A percentile compares a stretch with the other conserved stretches of the same genome.
Conservation (phyloP, 306 rosid genomes). For the Quercus suber region DNA sequence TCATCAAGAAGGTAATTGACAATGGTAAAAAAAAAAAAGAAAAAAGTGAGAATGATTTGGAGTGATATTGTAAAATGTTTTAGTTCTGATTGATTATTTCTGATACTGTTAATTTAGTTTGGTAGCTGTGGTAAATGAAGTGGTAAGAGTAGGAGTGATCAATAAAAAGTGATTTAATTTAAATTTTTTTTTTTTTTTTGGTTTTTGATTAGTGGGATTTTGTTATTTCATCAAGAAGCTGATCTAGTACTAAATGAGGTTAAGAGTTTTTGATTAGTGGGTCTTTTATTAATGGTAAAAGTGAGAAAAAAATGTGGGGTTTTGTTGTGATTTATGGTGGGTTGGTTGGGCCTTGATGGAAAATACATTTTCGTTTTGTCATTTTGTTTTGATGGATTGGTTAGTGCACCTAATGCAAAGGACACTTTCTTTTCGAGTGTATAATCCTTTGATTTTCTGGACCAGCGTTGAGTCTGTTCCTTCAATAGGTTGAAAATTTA, state of each 20-base stretch:
- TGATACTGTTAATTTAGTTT: background rate
- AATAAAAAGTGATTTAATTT: background rate
- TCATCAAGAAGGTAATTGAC: constrained; percentile 69
- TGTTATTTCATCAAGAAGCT: no score
- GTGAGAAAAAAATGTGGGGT: background rate
- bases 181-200: no score
- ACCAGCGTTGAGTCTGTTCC: background rate
- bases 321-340: background rate
- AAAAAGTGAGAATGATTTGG: background rate
- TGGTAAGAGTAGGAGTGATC: background rate
- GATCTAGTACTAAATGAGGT: background rate
- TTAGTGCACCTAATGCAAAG: background rate
- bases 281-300: background rate
- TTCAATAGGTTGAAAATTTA: constrained; percentile 1
- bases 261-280: background rate
- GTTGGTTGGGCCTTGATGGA: background rate
- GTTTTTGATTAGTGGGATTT: no score
- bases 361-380: background rate
- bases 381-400: background rate
- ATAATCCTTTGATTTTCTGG: constrained; percentile 20
- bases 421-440: background rate
- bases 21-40: background rate
- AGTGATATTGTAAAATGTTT: background rate
- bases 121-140: background rate
- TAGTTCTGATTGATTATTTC: background rate